Evolutionary conservation across 345 rosid species (phyloP).

Genomic region (Murraya paniculata): DNA sequence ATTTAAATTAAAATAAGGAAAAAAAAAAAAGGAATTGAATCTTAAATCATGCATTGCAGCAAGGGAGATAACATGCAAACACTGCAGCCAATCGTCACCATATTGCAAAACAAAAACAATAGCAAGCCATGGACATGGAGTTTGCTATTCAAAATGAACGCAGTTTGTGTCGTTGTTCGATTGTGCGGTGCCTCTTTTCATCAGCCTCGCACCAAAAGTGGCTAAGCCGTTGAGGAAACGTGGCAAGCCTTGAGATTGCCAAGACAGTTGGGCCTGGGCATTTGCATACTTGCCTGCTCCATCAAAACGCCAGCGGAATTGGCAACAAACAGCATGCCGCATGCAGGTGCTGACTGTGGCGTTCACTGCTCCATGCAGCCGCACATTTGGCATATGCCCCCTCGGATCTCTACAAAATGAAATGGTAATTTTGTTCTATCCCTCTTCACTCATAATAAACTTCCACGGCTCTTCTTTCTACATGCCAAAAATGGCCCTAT

Average conservation of each 20-base stretch:
- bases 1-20: too few relatives aligned
- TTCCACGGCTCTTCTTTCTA: not conserved
- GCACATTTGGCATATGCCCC: conserved; percentile 39
- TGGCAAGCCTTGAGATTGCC: conserved; percentile 12
- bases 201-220: too few relatives aligned
- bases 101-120: too few relatives aligned
- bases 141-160: too few relatives aligned
- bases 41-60: too few relatives aligned
- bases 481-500: not conserved
- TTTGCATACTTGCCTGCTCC: not conserved
- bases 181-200: too few relatives aligned
- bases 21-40: too few relatives aligned
- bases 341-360: conserved; percentile 3
- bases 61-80: too few relatives aligned
- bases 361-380: conserved; percentile 45
- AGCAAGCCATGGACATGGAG: too few relatives aligned
- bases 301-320: not conserved
- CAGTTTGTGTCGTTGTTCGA: not conserved
- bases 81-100: too few relatives aligned
- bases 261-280: not conserved
- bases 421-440: not conserved
- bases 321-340: conserved; percentile 20
- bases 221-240: not conserved
- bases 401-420: not conserved
- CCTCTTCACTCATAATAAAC: not conserved